Evolutionary conservation across 2,329 filamentous ascomycete genomes (phyloP).

Genomic region (Septoria petroselini): DNA sequence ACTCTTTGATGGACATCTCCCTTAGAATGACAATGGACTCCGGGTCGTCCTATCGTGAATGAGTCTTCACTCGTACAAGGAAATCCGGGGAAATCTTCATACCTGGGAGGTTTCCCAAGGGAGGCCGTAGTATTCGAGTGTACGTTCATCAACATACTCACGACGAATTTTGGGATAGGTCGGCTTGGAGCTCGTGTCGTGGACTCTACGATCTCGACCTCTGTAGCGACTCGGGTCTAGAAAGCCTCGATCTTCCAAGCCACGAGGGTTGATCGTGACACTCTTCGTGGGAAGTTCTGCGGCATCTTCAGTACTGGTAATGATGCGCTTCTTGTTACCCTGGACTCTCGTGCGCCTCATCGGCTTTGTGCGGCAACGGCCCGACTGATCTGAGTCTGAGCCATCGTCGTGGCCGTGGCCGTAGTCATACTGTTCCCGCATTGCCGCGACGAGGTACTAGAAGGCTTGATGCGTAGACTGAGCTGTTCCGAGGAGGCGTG

Average conservation of each 20-base stretch:
- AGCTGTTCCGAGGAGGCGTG: too few relatives aligned
- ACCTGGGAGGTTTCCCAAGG: conserved; percentile 1
- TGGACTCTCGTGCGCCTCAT: neutral
- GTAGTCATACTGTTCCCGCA: conserved; percentile 2
- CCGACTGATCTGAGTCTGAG: neutral
- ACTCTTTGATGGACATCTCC: neutral
- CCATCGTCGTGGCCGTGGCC: neutral
- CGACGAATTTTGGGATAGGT: conserved; percentile 8
- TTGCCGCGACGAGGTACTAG: too few relatives aligned
- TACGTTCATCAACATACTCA: neutral
- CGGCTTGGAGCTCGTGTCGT: neutral
- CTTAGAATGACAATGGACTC: conserved; percentile 3
- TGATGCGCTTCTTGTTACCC: conserved; percentile 8
- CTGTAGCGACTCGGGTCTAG: neutral
- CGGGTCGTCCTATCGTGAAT: neutral
- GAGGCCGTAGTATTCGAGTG: conserved; percentile 2
- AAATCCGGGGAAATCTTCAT: too few relatives aligned
- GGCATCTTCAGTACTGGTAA: conserved; percentile 4
- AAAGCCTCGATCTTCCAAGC: neutral
- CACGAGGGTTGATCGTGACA: neutral
- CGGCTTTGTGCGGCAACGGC: neutral
- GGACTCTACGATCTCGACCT: neutral
- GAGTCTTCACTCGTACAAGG: too few relatives aligned
- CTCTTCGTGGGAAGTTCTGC: neutral
- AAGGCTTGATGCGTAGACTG: too few relatives aligned